These are phyloP conservation scores for Ogataea saltuana DNA, from an alignment of 805 yeast genomes.

Conservation along the genomic window DNA sequence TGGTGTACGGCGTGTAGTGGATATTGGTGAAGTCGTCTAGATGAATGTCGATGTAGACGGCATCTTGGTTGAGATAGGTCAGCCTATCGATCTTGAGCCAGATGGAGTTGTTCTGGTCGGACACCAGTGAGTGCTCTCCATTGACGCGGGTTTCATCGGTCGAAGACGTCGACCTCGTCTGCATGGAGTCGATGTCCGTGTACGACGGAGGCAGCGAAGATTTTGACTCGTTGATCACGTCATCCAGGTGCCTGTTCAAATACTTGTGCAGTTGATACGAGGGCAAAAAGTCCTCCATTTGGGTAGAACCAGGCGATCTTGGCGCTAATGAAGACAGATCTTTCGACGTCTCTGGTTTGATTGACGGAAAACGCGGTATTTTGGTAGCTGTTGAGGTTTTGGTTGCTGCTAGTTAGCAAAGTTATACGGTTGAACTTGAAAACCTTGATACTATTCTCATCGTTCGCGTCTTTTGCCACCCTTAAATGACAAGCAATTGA, in stretches of 20 bases:
- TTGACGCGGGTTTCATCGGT: neutral
- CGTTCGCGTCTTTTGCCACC: too few species aligned
- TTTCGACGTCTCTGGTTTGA: too few species aligned
- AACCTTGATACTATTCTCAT: too few species aligned
- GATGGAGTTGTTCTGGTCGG: slow-evolving; percentile 14
- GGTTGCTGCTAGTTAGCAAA: too few species aligned
- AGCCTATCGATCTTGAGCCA: slow-evolving; percentile 17
- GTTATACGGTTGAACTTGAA: too few species aligned
- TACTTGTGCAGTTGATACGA: slow-evolving; percentile 22
- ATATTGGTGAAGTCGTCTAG: slow-evolving; percentile 22
- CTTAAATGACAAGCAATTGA: too few species aligned
- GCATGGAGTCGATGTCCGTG: neutral
- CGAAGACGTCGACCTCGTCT: neutral
- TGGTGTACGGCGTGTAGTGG: slow-evolving; percentile 15
- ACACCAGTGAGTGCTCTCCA: slow-evolving; percentile 5
- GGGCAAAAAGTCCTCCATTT: slow-evolving; percentile 31
- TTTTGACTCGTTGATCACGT: slow-evolving; percentile 13
- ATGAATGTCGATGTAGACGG: slow-evolving; percentile 33
- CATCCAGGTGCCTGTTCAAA: slow-evolving; percentile 19
- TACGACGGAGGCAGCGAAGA: slow-evolving; percentile 15
- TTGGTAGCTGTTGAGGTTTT: too few species aligned
- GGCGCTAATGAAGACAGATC: too few species aligned
- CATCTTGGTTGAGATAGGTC: slow-evolving; percentile 13
- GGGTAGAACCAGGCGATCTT: too few species aligned
- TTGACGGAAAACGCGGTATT: too few species aligned